Percentiles rank a stretch among this genome's conserved stretches.
These are phyloP conservation scores for Balamuthia mandrillaris DNA, from an alignment of 208 protist species.

Conservation along the genomic window DNA sequence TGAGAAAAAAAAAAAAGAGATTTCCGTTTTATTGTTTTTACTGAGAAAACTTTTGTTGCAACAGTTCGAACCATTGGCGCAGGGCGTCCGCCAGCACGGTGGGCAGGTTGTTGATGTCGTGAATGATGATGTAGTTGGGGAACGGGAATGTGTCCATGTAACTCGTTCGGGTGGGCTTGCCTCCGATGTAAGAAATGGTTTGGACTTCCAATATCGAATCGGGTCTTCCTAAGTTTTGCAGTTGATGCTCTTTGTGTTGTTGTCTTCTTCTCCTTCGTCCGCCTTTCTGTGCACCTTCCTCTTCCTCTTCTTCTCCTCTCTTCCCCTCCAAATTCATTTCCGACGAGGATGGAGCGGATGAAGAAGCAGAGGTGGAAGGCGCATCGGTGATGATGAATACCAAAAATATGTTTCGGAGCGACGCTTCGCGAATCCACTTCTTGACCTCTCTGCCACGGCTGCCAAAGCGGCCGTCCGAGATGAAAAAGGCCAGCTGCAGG, in stretches of 20 bases:
- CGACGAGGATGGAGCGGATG: neutral
- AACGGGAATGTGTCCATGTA: constrained; percentile 99
- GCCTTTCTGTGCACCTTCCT: neutral
- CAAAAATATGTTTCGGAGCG: constrained; percentile 27
- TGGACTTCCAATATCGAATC: constrained; percentile 28
- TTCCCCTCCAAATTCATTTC: neutral
- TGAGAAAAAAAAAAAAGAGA: neutral
- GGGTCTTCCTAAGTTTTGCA: neutral
- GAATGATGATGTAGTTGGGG: constrained; percentile 98
- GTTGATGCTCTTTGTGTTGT: neutral
- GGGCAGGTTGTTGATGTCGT: constrained; percentile 91
- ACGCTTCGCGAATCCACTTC: constrained; percentile 27
- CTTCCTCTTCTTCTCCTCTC: neutral
- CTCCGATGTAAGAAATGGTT: neutral
- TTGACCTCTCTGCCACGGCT: constrained; percentile 37
- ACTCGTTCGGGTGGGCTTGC: constrained; percentile 36
- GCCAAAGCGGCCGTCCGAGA: constrained; percentile 93
- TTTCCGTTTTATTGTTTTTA: neutral
- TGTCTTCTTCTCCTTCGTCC: neutral
- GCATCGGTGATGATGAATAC: constrained; percentile 40
- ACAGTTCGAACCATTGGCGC: constrained; percentile 96
- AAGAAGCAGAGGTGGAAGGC: neutral
- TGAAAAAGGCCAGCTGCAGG: constrained; percentile 94
- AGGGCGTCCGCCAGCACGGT: constrained; percentile 95
- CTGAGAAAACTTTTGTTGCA: constrained; percentile 42